Conservation (phyloP, 78 protist genomes). For the Bodo saltans region DNA sequence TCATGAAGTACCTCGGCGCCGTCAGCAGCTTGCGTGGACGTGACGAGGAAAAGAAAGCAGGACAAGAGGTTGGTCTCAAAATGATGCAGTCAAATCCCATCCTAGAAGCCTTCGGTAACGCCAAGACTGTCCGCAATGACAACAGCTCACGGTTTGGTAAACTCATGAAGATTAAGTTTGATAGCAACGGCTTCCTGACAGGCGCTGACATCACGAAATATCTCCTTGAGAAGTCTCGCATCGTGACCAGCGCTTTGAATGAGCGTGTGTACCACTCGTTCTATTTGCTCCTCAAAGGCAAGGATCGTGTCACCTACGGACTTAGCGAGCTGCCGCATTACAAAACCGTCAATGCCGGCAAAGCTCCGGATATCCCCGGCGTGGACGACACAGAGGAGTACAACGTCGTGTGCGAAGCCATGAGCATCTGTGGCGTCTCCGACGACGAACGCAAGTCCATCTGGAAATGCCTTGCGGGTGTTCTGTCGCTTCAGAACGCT, state of each 20-base stretch:
- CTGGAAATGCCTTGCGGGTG: slow-evolving; percentile 60
- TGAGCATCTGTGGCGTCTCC: slow-evolving; percentile 54
- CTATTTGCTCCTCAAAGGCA: slow-evolving; percentile 70
- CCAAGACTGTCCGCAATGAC: slow-evolving; percentile 76
- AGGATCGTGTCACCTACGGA: background rate
- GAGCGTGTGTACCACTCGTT: slow-evolving; percentile 88
- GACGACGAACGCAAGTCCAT: slow-evolving; percentile 55
- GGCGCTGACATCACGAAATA: slow-evolving; percentile 52
- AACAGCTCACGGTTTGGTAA: slow-evolving; percentile 72
- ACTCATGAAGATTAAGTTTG: slow-evolving; percentile 34
- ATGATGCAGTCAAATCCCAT: slow-evolving; percentile 36
- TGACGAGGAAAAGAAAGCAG: slow-evolving; percentile 15
- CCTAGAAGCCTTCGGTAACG: slow-evolving; percentile 84
- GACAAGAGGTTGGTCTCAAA: slow-evolving; percentile 17
- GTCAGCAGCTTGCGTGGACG: background rate
- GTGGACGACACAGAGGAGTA: slow-evolving; percentile 49
- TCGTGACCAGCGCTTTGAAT: slow-evolving; percentile 57
- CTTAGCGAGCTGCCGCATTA: background rate
- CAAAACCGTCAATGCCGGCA: slow-evolving; percentile 18
- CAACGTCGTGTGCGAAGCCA: slow-evolving; percentile 10
- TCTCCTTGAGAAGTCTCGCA: slow-evolving; percentile 86
- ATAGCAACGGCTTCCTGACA: slow-evolving; percentile 32
- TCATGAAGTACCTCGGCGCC: slow-evolving; percentile 21
- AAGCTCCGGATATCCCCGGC: background rate
- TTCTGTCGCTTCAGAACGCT: slow-evolving; percentile 76